Evolutionary conservation across 176 grass and related monocot species (phyloP), one percentile per base, ranked within the genome.

Genomic region (Cocos nucifera): DNA sequence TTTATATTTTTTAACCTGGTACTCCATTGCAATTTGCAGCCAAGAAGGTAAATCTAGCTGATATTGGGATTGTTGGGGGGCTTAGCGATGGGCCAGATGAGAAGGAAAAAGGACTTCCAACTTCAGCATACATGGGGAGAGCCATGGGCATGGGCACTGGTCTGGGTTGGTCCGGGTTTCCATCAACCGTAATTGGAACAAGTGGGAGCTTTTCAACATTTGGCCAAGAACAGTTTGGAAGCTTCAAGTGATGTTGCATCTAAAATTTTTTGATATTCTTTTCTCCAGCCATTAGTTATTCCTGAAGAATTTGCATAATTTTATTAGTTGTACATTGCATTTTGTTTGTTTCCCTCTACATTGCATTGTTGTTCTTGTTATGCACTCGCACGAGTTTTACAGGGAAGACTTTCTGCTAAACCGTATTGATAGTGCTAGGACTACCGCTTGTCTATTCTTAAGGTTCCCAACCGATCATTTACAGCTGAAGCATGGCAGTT

Each of bases 31-130:
- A 35, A 71, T 64, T 69, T 83, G 71, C 88, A 98, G 94, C 94
- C 24, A 98, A 89, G 72, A 98, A 98, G 64, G 94, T 98, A 67
- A 83, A 93, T 70, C 65, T 98, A 53, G 66, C 88, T 6, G 88
- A 98, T 6, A 85, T 92, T 68, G 94, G 94, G 16, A 83, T 98
- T 8, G 79, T 98, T 12, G 94, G 94, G 39, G 94, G 68, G 17
- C 84, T 98, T 6, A 23, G 66, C 52, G 88, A 93, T 78, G 75
- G 63, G 16, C 76, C 67, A 0, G 63, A 76, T 15, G 93, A 92
- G 16, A 92, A 73, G 52, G 80, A 83, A 4, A 83, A 76, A 62
- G 59, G 61, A 61, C 26, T 66, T 15, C 62, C 85, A 35, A 53
- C 79, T 16, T 59, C 76, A 64, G 59, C 59, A 39, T 73, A 39